phyloP scores from a whole-genome alignment of 1,139 yeast genomes.

The Kodamaea sp. region DNA sequence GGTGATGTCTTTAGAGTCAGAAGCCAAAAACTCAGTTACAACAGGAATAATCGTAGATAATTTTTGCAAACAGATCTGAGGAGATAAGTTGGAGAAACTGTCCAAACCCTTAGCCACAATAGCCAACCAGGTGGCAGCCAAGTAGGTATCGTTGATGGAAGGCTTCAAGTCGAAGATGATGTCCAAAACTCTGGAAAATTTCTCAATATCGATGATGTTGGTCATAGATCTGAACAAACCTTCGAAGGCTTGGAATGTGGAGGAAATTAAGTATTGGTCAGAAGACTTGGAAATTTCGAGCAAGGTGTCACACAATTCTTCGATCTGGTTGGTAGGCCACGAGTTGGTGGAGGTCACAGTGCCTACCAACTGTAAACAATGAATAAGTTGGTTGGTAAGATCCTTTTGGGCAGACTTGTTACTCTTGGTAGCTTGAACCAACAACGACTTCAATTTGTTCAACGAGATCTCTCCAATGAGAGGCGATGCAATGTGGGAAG shows the following conservation, averaged over 20 bases:
- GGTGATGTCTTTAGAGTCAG: slow-evolving; percentile 69
- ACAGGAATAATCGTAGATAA: slow-evolving; percentile 59
- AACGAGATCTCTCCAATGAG: slow-evolving; percentile 71
- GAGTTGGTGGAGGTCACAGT: slow-evolving; percentile 71
- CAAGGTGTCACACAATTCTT: slow-evolving; percentile 72
- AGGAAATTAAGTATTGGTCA: slow-evolving; percentile 78
- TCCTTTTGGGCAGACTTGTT: slow-evolving; percentile 46
- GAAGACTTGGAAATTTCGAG: slow-evolving; percentile 77
- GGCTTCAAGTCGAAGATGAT: slow-evolving; percentile 82
- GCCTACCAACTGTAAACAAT: slow-evolving; percentile 71
- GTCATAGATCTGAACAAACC: slow-evolving; percentile 78
- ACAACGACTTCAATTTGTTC: slow-evolving; percentile 49
- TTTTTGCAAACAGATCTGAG: slow-evolving; percentile 55
- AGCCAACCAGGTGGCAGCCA: slow-evolving; percentile 94
- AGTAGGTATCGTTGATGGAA: slow-evolving; percentile 73
- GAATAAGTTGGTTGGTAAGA: slow-evolving; percentile 61
- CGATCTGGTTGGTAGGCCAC: slow-evolving; percentile 77
- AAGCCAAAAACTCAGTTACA: slow-evolving; percentile 60
- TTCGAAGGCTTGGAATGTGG: slow-evolving; percentile 85
- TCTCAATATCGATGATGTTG: slow-evolving; percentile 61
- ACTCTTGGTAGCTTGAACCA: slow-evolving; percentile 30
- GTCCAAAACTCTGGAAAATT: slow-evolving; percentile 63
- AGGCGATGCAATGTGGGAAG: slow-evolving; percentile 73
- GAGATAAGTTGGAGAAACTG: slow-evolving; percentile 63
- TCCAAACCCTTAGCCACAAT: slow-evolving; percentile 86